Percentiles rank a stretch among this genome's conserved stretches.
Conservation (phyloP, 1,284 basidiomycete genomes). For the Phylloporus sp. region DNA sequence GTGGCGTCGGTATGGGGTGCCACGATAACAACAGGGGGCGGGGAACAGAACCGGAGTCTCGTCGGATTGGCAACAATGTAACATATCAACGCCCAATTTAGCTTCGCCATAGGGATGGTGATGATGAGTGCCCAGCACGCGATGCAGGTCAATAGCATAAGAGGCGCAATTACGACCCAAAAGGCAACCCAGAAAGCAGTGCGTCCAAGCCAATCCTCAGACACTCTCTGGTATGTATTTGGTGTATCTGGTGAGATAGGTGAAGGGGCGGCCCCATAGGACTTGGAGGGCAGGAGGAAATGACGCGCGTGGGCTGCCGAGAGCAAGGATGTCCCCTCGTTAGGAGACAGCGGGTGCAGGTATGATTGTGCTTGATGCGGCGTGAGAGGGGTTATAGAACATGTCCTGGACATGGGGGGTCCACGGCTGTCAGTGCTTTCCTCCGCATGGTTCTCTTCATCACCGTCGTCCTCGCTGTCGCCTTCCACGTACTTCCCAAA, state of each 20-base stretch:
- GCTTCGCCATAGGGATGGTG: constrained; percentile 97
- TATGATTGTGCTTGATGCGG: constrained; percentile 39
- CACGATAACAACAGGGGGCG: constrained; percentile 66
- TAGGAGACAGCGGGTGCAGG: constrained; percentile 35
- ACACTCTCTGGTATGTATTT: constrained; percentile 44
- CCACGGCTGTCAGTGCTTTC: constrained; percentile 42
- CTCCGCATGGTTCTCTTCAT: constrained; percentile 49
- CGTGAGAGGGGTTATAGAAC: constrained; percentile 45
- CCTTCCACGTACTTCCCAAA: constrained; percentile 99
- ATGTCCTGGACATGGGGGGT: constrained; percentile 38
- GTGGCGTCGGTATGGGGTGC: constrained; percentile 41
- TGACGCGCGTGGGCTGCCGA: constrained; percentile 39
- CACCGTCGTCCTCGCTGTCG: constrained; percentile 60
- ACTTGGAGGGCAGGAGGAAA: constrained; percentile 54
- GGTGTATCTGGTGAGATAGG: constrained; percentile 46
- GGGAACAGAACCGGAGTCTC: constrained; percentile 90
- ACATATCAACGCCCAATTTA: constrained; percentile 92
- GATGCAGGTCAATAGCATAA: constrained; percentile 86
- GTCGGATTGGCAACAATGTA: constrained; percentile 85
- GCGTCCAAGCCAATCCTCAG: constrained; percentile 67
- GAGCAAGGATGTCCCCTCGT: constrained; percentile 54
- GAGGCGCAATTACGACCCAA: constrained; percentile 82
- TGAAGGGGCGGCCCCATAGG: constrained; percentile 67
- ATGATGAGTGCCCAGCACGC: constrained; percentile 94
- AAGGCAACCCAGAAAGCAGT: constrained; percentile 84